Evolutionary conservation across 192 early-diverging fungal species (phyloP), one percentile per base, ranked within the genome.

Genomic region (Backusella westeae): DNA sequence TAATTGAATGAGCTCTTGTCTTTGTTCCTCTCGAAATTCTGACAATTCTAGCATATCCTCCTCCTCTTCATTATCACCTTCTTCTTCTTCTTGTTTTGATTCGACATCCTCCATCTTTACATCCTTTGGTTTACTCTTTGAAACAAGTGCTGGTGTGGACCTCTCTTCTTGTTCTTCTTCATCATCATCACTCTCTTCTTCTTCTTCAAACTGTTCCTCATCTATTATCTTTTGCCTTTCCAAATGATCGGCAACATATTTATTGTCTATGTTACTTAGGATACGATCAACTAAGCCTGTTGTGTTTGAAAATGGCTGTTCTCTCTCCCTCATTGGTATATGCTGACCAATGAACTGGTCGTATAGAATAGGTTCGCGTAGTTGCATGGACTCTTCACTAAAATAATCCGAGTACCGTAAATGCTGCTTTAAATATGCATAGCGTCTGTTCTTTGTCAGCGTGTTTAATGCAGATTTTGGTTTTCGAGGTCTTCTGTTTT

Each of bases 341-440:
- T 82, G 74, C 67, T 84, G 75, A 17, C 85, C 83, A 41, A 86
- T 78, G 46, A 84, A 84, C 26, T 84, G 52, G 52, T 86, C 78
- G 39, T 82, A 86, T 23, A 86, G 44, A 32, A 42, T 26, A n/a
- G 85, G 85, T 67, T 84, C 85, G 59, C 85, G 69, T 32, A 74
- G 10, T 52, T 75, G 83, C 32, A 86, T 80, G 15, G 77, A 66
- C 75, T 82, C 78, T 41, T 84, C 80, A 21, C 53, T 44, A 67
- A 84, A 84, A 74, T 86, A 86, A n/a, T 73, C 72, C 0, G 80
- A 72, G 49, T 73, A 29, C 7, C 77, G 76, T 35, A 86, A 75
- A 14, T 76, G 65, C 1, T 59, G 67, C 7, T 74, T 68, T 9
- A 86, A 69, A 46, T 84, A 86, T 10, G 74, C 53, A 56, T 59